phyloP scores from a whole-genome alignment of 441 rosid genomes.

The Dalechampia spathulata region DNA sequence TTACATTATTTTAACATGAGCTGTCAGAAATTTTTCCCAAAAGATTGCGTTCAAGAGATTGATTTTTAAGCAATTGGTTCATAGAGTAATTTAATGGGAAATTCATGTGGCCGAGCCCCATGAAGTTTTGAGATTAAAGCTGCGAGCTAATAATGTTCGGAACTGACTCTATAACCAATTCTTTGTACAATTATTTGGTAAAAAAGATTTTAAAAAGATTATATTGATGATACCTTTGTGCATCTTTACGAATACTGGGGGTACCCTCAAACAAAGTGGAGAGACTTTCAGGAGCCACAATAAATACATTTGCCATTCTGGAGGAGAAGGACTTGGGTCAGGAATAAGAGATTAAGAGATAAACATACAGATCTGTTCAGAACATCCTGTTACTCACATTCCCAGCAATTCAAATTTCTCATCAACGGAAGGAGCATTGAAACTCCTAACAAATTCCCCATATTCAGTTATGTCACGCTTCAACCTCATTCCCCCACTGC shows the following conservation, averaged over 20 bases:
- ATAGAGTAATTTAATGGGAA: too few relatives aligned
- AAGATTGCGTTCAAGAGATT: too few relatives aligned
- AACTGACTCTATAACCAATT: background rate
- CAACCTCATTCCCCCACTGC: constrained; percentile 92
- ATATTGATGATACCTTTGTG: constrained; percentile 59
- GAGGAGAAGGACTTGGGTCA: constrained; percentile 19
- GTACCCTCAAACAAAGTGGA: constrained; percentile 90
- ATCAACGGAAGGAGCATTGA: constrained; percentile 85
- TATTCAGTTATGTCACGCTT: constrained; percentile 96
- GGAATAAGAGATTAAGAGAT: background rate
- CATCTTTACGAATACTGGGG: constrained; percentile 88
- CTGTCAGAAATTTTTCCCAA: too few relatives aligned
- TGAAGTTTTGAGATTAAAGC: too few relatives aligned
- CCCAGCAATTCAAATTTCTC: constrained; percentile 95
- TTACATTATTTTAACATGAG: too few relatives aligned
- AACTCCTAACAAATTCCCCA: constrained; percentile 79
- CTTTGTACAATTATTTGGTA: background rate
- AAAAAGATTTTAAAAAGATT: background rate
- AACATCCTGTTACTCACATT: constrained; percentile 48
- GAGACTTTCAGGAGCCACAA: constrained; percentile 96
- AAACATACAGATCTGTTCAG: background rate
- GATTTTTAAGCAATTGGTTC: too few relatives aligned
- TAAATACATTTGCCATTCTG: constrained; percentile 93
- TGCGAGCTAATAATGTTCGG: too few relatives aligned
- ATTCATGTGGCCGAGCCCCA: too few relatives aligned